phyloP scores from a whole-genome alignment of 148 eudicot genomes.

The Agrostemma githago region DNA sequence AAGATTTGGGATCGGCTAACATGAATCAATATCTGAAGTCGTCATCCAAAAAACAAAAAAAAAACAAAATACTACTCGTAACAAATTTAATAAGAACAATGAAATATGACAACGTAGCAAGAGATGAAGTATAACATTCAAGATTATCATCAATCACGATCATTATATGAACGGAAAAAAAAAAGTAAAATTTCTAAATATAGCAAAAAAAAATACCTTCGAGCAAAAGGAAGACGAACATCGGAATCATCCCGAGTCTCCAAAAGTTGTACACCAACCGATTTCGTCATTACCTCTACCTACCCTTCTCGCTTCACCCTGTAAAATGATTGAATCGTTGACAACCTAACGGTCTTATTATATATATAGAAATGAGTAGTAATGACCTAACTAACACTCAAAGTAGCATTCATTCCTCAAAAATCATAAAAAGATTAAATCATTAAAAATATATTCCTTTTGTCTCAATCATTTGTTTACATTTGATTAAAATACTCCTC shows the following conservation, averaged over 20 bases:
- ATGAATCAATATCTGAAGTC: no score
- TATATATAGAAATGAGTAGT: neutral
- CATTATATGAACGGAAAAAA: neutral
- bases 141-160: neutral
- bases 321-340: neutral
- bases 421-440: no score
- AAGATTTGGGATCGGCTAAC: no score
- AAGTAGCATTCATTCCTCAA: no score
- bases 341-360: neutral
- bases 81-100: neutral
- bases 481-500: no score
- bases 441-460: no score
- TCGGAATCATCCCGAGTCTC: constrained; percentile 9
- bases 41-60: neutral
- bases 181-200: neutral
- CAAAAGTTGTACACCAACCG: constrained; percentile 14
- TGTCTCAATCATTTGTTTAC: no score
- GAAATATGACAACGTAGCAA: neutral
- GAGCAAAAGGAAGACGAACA: constrained; percentile 23
- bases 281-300: constrained; percentile 1
- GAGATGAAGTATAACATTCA: neutral
- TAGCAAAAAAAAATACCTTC: constrained; percentile 21
- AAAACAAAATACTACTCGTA: no score
- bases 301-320: neutral
- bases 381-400: no score